Base-by-base conservation (phyloP, 768 basidiomycete genomes). In the Suillus plorans region DNA sequence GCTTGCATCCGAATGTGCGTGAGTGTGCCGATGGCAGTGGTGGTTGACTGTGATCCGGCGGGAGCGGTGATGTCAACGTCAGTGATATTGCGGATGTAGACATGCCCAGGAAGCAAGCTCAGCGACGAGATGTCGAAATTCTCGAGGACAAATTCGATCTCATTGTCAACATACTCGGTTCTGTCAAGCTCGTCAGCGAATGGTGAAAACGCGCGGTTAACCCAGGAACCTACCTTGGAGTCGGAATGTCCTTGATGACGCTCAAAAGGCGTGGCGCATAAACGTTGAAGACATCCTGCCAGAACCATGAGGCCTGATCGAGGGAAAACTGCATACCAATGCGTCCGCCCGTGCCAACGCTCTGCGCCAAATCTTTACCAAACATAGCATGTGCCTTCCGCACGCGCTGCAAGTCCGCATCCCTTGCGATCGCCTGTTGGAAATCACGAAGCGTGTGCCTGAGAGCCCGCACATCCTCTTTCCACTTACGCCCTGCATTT, bases 281-380 rank as follows among this genome's bases (percentile, higher is more conserved):
- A 18, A 93, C 89, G 69, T 89, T 90, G 80, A 92, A 88, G 8
- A 94, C 65, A 66, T 95, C 94, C 72, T 89, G 84, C 89, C 88
- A 91, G 77, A 91, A 85, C 90, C 90, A 92, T 1, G 87, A 83
- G 6, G 84, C 82, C 55, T 87, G 83, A 62, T 89, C 87, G 66
- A 88, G 70, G 5, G 84, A 81, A 12, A 81, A 81, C 70, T 87
- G 82, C 52, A 87, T 52, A 7, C 82, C 81, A 0, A 78, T 47
- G 77, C 68, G 78, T 67, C 9, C 81, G 75, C 66, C 80, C 71
- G 42, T 31, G 75, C 75, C 25, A 70, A 78, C 56, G 78, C 79
- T 82, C 25, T 75, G 67, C 70, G 85, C 82, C 12, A 89, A 45
- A 55, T 87, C 86, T 14, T 71, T n/a, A 1, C 78, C 81, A 14